These are phyloP conservation scores for Drosera capensis DNA, from an alignment of 148 eudicot genomes.

Conservation along the genomic window DNA sequence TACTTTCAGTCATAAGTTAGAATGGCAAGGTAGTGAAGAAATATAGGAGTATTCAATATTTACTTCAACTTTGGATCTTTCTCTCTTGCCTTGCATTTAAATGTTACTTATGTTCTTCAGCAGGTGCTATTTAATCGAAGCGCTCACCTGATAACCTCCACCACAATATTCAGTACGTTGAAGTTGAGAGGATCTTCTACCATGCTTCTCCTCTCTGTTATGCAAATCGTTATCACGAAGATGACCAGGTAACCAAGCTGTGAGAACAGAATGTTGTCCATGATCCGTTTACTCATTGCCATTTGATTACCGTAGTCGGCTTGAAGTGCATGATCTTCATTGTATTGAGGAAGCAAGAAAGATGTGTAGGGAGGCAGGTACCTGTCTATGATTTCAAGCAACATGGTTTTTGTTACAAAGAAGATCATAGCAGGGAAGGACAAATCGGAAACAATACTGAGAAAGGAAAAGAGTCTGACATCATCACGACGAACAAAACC, in stretches of 20 bases:
- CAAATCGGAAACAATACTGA: neutral
- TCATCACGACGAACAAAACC: constrained; percentile 41
- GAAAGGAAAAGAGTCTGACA: constrained; percentile 26
- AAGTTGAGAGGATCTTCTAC: constrained; percentile 65
- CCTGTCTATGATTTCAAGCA: constrained; percentile 7
- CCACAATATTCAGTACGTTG: constrained; percentile 42
- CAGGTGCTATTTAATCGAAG: neutral
- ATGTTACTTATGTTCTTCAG: too few species aligned
- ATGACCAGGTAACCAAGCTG: constrained; percentile 34
- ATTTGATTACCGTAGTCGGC: neutral
- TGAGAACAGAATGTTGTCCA: constrained; percentile 24
- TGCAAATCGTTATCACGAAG: constrained; percentile 41
- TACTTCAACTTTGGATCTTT: too few species aligned
- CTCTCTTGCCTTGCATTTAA: too few species aligned
- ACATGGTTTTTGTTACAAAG: neutral
- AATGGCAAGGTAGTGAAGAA: too few species aligned
- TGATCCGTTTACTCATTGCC: constrained; percentile 3
- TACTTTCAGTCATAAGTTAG: neutral
- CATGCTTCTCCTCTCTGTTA: constrained; percentile 41
- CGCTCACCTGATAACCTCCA: constrained; percentile 55
- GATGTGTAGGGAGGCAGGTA: constrained; percentile 32
- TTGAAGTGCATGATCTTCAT: constrained; percentile 2
- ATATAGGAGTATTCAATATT: neutral
- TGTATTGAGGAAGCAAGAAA: constrained; percentile 13
- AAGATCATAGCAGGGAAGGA: neutral